Evolutionary conservation across 495 filamentous ascomycete genomes (phyloP).

Genomic region (Sordaria brevicollis): DNA sequence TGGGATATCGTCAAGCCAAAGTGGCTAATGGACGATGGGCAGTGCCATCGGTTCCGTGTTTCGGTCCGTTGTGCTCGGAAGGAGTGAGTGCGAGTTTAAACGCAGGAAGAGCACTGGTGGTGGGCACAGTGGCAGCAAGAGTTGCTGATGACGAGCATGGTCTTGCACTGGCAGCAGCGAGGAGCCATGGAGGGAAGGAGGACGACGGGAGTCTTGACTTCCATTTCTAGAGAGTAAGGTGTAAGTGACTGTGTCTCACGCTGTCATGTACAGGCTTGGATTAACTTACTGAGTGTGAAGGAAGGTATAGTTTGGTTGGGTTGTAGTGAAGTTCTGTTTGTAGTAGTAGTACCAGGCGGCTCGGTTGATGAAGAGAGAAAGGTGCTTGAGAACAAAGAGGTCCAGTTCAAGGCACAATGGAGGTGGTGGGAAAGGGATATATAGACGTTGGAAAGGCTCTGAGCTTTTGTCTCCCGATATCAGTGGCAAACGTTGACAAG

Average conservation of each 20-base stretch:
- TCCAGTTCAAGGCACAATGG: not conserved
- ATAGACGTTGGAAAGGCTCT: not conserved
- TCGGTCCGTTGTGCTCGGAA: not conserved
- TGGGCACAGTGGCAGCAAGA: constrained; percentile 34
- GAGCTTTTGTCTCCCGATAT: not conserved
- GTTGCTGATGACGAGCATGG: constrained; percentile 39
- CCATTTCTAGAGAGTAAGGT: not conserved
- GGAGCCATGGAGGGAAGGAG: constrained; percentile 4
- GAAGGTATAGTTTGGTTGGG: not conserved
- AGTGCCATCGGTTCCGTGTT: not conserved
- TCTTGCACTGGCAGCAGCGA: constrained; percentile 38
- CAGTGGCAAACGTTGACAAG: not conserved
- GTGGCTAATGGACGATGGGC: not conserved
- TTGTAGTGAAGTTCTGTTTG: not conserved
- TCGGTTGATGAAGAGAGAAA: not conserved
- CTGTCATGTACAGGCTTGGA: not conserved
- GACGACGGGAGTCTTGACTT: not conserved
- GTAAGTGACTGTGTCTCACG: not conserved
- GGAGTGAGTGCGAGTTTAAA: constrained; percentile 12
- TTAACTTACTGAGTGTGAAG: not conserved
- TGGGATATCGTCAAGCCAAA: not conserved
- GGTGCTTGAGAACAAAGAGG: not conserved
- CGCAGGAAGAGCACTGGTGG: constrained; percentile 30
- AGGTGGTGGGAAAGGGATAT: not conserved
- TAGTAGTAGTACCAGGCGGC: not conserved